These are phyloP conservation scores for Narthecium ossifragum DNA, from an alignment of 106 monocot species.

Conservation along the genomic window DNA sequence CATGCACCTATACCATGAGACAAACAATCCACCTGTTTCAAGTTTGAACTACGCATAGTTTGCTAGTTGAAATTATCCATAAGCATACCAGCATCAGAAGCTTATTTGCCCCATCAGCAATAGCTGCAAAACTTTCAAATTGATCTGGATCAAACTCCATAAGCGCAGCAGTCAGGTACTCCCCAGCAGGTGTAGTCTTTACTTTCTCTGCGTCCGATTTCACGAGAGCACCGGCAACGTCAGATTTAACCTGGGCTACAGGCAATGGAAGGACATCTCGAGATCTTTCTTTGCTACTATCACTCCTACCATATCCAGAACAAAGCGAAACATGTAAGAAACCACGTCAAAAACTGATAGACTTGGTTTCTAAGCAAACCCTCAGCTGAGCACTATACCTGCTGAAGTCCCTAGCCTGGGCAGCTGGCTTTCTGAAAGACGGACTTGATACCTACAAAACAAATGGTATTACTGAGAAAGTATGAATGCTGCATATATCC, in stretches of 20 bases:
- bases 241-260: conserved; percentile 30
- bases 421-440: conserved; percentile 23
- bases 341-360: too few relatives aligned
- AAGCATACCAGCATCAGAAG: conserved; percentile 90
- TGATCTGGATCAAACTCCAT: conserved; percentile 95
- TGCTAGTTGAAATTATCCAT: not conserved
- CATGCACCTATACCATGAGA: too few relatives aligned
- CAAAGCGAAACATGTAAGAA: conserved; percentile 2
- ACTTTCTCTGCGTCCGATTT: conserved; percentile 67
- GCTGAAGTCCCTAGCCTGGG: conserved; percentile 36
- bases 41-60: too few relatives aligned
- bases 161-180: conserved; percentile 85
- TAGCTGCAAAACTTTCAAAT: conserved; percentile 81
- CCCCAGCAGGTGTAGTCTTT: conserved; percentile 97
- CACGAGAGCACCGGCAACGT: conserved; percentile 60
- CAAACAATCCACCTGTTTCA: too few relatives aligned
- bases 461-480: too few relatives aligned
- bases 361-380: too few relatives aligned
- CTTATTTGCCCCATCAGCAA: conserved; percentile 97
- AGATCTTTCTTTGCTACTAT: conserved; percentile 33
- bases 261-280: conserved; percentile 32
- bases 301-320: conserved; percentile 34
- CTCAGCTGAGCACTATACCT: conserved; percentile 36
- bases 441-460: conserved; percentile 85
- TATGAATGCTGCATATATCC: too few relatives aligned